Evolutionary conservation across 805 yeast genomes (phyloP).

Genomic region (Metschnikowia continentalis): DNA sequence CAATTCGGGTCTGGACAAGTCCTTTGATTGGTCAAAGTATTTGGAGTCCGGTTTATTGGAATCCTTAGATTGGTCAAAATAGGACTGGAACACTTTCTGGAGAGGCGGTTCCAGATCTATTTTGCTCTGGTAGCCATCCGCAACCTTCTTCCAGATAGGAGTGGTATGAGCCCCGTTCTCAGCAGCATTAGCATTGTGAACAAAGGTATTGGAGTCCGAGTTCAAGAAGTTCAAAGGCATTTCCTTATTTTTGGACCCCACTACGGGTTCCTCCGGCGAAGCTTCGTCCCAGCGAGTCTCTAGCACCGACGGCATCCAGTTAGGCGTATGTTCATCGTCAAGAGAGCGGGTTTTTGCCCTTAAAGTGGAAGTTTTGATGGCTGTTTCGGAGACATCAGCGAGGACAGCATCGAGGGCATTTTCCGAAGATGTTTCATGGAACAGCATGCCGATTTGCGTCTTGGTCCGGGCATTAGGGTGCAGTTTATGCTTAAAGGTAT

Average conservation of each 20-base stretch:
- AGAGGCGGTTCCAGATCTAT: constrained; percentile 23
- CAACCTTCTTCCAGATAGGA: constrained; percentile 32
- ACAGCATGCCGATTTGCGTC: constrained; percentile 21
- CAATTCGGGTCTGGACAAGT: not conserved
- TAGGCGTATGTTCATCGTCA: constrained; percentile 25
- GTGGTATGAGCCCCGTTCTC: constrained; percentile 7
- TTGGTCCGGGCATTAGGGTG: constrained; percentile 44
- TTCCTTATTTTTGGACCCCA: not conserved
- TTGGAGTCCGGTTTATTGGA: not conserved
- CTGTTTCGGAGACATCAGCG: constrained; percentile 3
- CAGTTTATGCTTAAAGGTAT: constrained; percentile 42
- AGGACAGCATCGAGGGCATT: not conserved
- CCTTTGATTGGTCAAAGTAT: too few species aligned
- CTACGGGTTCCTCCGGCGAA: not conserved
- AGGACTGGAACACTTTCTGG: constrained; percentile 28
- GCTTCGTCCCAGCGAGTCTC: constrained; percentile 32
- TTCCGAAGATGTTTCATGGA: constrained; percentile 7
- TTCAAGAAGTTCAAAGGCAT: constrained; percentile 17
- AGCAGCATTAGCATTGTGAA: constrained; percentile 24
- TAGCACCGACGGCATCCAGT: constrained; percentile 42
- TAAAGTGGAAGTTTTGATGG: constrained; percentile 26
- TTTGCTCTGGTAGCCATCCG: constrained; percentile 24
- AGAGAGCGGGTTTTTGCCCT: constrained; percentile 1
- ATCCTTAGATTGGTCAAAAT: constrained; percentile 14
- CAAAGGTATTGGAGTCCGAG: constrained; percentile 27